Percentiles rank a stretch among this genome's conserved stretches.
These are phyloP conservation scores for Hericium erinaceus DNA, from an alignment of 768 basidiomycete species.

Conservation along the genomic window DNA sequence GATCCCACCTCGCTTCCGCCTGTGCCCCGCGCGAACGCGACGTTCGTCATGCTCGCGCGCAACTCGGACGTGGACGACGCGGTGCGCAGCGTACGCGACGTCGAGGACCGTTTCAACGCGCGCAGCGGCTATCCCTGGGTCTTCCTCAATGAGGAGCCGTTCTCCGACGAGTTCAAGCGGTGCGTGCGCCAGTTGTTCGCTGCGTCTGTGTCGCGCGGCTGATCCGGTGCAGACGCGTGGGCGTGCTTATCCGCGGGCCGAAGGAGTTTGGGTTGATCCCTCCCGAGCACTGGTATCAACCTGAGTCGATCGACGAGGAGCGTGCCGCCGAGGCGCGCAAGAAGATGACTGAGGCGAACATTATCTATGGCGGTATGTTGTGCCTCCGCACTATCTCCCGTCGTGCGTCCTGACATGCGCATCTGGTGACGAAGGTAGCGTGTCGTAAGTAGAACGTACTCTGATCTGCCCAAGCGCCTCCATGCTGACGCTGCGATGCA, in stretches of 20 bases:
- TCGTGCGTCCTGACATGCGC: no score
- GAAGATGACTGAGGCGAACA: conserved; percentile 37
- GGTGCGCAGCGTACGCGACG: conserved; percentile 30
- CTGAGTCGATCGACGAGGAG: conserved; percentile 63
- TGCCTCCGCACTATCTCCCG: neutral
- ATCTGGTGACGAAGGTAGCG: neutral
- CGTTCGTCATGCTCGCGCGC: conserved; percentile 33
- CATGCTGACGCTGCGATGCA: neutral
- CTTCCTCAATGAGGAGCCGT: conserved; percentile 39
- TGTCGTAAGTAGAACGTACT: conserved; percentile 33
- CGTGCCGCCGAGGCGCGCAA: conserved; percentile 43
- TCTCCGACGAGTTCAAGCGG: conserved; percentile 30
- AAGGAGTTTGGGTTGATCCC: conserved; percentile 51
- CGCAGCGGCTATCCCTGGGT: conserved; percentile 38
- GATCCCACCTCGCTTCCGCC: neutral
- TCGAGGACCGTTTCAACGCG: conserved; percentile 39
- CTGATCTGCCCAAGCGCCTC: neutral
- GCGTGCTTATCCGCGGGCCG: conserved; percentile 22
- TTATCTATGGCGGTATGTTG: conserved; percentile 41
- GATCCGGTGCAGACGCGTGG: conserved; percentile 28
- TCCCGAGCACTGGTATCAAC: conserved; percentile 59
- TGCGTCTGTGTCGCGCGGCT: conserved; percentile 14
- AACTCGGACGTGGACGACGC: conserved; percentile 25
- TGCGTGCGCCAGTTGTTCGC: neutral
- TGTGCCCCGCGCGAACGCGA: conserved; percentile 29